phyloP scores from a whole-genome alignment of 495 filamentous ascomycete species.

The Penicillium lagena region DNA sequence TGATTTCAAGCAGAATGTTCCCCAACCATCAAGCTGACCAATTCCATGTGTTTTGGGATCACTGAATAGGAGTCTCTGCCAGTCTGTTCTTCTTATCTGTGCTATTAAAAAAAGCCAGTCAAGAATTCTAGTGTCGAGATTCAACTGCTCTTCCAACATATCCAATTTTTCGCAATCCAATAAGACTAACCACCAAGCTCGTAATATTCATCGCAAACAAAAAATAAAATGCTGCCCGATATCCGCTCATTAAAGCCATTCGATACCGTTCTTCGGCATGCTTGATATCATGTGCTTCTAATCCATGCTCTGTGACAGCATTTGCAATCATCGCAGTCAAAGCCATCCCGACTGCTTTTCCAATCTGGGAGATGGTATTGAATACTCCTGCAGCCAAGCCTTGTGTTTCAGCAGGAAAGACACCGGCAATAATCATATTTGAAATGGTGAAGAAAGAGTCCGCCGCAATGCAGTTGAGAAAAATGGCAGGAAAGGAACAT shows the following conservation, averaged over 20 bases:
- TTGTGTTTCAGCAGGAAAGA: slow-evolving; percentile 14
- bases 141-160: slow-evolving; percentile 40
- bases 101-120: no score
- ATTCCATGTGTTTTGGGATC: no score
- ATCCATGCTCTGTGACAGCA: slow-evolving; percentile 22
- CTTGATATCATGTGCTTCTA: not conserved
- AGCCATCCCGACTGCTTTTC: slow-evolving; percentile 47
- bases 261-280: not conserved
- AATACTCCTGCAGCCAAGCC: slow-evolving; percentile 54
- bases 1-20: slow-evolving; percentile 23
- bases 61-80: no score
- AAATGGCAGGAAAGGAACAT: slow-evolving; percentile 14
- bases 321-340: slow-evolving; percentile 42
- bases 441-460: slow-evolving; percentile 48
- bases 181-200: slow-evolving; percentile 3
- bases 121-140: slow-evolving; percentile 4
- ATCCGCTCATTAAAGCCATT: slow-evolving; percentile 41
- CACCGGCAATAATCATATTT: slow-evolving; percentile 44
- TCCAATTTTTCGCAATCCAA: slow-evolving; percentile 31
- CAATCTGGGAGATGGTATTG: slow-evolving; percentile 52
- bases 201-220: slow-evolving; percentile 27
- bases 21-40: no score
- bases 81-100: no score
- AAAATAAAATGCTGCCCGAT: slow-evolving; percentile 46
- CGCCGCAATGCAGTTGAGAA: slow-evolving; percentile 28